A percentile compares a stretch with the other conserved stretches of the same genome.
Evolutionary conservation across 768 basidiomycete genomes (phyloP).

Genomic region (Pisolithus marmoratus): DNA sequence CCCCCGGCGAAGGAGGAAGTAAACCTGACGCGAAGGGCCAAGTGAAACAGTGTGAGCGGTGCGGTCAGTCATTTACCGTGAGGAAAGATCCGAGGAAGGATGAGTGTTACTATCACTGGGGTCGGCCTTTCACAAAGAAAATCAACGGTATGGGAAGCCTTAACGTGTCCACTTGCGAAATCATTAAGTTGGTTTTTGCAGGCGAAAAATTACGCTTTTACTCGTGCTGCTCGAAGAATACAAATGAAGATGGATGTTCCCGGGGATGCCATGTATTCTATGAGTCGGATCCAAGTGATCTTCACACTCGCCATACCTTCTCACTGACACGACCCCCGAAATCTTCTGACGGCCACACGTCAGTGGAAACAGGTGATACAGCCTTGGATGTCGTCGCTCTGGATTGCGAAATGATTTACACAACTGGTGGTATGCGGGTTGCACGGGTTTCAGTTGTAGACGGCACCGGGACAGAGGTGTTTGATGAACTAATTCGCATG

Average conservation of each 20-base stretch:
- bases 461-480: constrained; percentile 61
- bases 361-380: constrained; percentile 17
- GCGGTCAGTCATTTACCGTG: constrained; percentile 63
- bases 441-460: constrained; percentile 90
- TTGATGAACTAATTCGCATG: constrained; percentile 81
- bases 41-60: constrained; percentile 73
- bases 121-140: constrained; percentile 54
- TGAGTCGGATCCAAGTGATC: constrained; percentile 55
- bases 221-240: constrained; percentile 71
- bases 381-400: constrained; percentile 77
- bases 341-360: not conserved
- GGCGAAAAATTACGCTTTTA: constrained; percentile 67
- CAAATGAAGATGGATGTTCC: constrained; percentile 61
- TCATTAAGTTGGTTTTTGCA: constrained; percentile 21
- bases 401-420: constrained; percentile 97
- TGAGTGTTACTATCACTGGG: constrained; percentile 83
- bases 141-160: constrained; percentile 51
- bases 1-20: constrained; percentile 59
- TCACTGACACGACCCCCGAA: constrained; percentile 35
- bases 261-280: constrained; percentile 89
- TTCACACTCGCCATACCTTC: constrained; percentile 77
- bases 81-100: constrained; percentile 49
- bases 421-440: constrained; percentile 86
- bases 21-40: constrained; percentile 58
- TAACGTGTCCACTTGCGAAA: not conserved